These are phyloP conservation scores for Priceomyces carsonii DNA, from an alignment of 805 yeast genomes.

Conservation along the genomic window DNA sequence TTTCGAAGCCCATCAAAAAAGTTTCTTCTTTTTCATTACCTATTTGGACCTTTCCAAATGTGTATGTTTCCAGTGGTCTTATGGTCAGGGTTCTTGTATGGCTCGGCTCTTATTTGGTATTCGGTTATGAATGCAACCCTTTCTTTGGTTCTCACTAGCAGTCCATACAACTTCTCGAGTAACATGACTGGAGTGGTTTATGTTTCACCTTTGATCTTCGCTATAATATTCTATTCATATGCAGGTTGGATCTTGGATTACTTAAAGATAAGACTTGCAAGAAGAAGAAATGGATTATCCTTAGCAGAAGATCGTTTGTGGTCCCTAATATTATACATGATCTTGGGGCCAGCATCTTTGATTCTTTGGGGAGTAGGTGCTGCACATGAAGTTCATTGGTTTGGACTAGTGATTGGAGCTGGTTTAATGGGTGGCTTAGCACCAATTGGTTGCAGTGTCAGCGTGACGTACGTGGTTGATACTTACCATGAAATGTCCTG, in stretches of 20 bases:
- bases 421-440: constrained; percentile 58
- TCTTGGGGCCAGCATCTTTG: constrained; percentile 55
- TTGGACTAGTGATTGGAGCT: constrained; percentile 47
- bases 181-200: too few species aligned
- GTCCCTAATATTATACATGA: constrained; percentile 41
- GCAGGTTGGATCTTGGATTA: constrained; percentile 47
- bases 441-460: constrained; percentile 50
- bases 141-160: too few species aligned
- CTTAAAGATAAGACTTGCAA: constrained; percentile 25
- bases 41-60: too few species aligned
- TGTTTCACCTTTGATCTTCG: too few species aligned
- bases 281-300: constrained; percentile 38
- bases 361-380: constrained; percentile 68
- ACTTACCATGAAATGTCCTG: constrained; percentile 29
- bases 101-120: too few species aligned
- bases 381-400: constrained; percentile 53
- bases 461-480: constrained; percentile 39
- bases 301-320: constrained; percentile 50
- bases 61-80: too few species aligned
- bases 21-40: too few species aligned
- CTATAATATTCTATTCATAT: too few species aligned
- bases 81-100: too few species aligned
- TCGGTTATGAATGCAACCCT: too few species aligned
- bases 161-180: too few species aligned
- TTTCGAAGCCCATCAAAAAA: too few species aligned